A percentile compares a stretch with the other conserved stretches of the same genome.
Evolutionary conservation across 805 yeast species (phyloP).

Genomic region (Starmerella stellata): DNA sequence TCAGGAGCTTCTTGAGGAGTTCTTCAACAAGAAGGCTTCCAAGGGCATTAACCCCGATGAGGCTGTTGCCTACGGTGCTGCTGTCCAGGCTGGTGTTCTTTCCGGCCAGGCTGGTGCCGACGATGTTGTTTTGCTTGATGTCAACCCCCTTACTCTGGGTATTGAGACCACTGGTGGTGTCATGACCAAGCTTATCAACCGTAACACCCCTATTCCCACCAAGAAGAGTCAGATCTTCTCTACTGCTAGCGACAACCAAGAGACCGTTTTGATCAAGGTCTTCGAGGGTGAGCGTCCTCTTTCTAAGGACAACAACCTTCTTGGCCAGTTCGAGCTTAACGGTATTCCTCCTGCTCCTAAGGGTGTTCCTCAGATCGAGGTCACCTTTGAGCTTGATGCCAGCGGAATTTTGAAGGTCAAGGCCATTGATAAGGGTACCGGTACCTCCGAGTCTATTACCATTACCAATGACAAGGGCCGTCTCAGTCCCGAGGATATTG

Average conservation of each 20-base stretch:
- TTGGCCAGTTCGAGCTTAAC: slow-evolving; percentile 71
- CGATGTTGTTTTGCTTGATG: slow-evolving; percentile 77
- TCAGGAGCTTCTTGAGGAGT: slow-evolving; percentile 77
- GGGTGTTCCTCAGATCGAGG: slow-evolving; percentile 82
- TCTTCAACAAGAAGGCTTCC: slow-evolving; percentile 83
- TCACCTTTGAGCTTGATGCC: slow-evolving; percentile 73
- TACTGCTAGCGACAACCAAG: slow-evolving; percentile 92
- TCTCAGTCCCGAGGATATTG: slow-evolving; percentile 82
- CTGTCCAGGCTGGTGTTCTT: slow-evolving; percentile 95
- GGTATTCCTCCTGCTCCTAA: slow-evolving; percentile 85
- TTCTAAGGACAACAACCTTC: slow-evolving; percentile 80
- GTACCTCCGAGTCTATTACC: slow-evolving; percentile 76
- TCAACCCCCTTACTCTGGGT: slow-evolving; percentile 85
- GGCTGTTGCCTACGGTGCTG: slow-evolving; percentile 99
- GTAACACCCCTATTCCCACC: slow-evolving; percentile 92
- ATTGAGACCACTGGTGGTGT: slow-evolving; percentile 96
- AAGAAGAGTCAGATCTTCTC: slow-evolving; percentile 89
- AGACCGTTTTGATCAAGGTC: slow-evolving; percentile 83
- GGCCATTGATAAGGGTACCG: slow-evolving; percentile 87
- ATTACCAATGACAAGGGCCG: slow-evolving; percentile 91
- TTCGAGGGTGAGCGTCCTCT: slow-evolving; percentile 92
- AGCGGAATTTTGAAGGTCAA: slow-evolving; percentile 73
- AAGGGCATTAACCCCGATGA: slow-evolving; percentile 98
- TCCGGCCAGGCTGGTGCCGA: slow-evolving; percentile 91
- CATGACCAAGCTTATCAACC: slow-evolving; percentile 85